Percentiles rank a stretch among this genome's conserved stretches.
phyloP scores from a whole-genome alignment of 1,139 yeast genomes.

The Eremothecium gossypii region DNA sequence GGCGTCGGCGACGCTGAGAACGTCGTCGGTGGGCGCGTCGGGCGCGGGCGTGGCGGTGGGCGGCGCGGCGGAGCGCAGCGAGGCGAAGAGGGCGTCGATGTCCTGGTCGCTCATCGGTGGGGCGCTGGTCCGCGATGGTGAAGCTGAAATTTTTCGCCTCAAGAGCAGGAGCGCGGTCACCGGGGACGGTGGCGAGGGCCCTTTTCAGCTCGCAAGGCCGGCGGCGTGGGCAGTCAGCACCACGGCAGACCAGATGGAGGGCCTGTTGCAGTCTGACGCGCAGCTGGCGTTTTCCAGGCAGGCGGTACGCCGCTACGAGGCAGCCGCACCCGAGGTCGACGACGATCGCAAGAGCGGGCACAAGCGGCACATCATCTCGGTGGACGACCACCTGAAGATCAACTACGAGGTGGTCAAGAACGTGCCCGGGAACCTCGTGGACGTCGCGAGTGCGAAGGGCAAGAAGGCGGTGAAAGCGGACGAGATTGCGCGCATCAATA shows the following conservation, averaged over 20 bases:
- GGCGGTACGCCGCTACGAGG: slow-evolving; percentile 15
- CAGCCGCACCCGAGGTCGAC: slow-evolving; percentile 7
- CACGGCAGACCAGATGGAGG: background rate
- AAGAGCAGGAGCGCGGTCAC: too few species aligned
- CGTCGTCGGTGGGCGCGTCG: slow-evolving; percentile 12
- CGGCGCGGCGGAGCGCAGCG: background rate
- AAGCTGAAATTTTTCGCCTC: background rate
- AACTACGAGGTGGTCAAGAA: slow-evolving; percentile 29
- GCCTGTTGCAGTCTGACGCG: background rate
- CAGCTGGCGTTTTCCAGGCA: slow-evolving; percentile 3
- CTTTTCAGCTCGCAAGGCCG: too few species aligned
- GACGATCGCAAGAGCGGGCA: slow-evolving; percentile 15
- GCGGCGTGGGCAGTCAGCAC: too few species aligned
- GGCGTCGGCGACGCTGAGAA: slow-evolving; percentile 18
- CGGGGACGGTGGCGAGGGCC: too few species aligned
- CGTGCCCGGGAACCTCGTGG: slow-evolving; percentile 24
- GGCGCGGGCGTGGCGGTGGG: background rate
- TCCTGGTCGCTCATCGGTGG: background rate
- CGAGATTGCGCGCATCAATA: slow-evolving; percentile 13
- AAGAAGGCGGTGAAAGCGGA: slow-evolving; percentile 13
- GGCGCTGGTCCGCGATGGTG: background rate
- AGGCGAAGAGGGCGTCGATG: slow-evolving; percentile 1
- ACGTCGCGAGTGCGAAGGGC: slow-evolving; percentile 5
- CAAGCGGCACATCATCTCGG: slow-evolving; percentile 26
- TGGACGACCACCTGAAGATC: slow-evolving; percentile 27